These are phyloP conservation scores for Naumovozyma baii DNA, from an alignment of 805 yeast genomes.

Conservation along the genomic window DNA sequence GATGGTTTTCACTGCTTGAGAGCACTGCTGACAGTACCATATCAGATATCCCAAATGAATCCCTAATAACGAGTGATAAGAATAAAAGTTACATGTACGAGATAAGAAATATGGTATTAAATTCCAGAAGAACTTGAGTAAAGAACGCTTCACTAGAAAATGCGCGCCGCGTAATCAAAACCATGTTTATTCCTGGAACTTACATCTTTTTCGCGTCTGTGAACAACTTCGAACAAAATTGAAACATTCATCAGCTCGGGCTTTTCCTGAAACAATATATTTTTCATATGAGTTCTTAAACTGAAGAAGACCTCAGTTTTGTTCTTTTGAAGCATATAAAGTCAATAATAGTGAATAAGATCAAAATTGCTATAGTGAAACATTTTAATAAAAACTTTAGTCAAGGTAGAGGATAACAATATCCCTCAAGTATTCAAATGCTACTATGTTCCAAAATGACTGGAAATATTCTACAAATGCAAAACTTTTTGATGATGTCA, in stretches of 20 bases:
- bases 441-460: slow-evolving; percentile 16
- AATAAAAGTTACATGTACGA: slow-evolving; percentile 26
- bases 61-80: slow-evolving; percentile 12
- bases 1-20: slow-evolving; percentile 23
- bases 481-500: slow-evolving; percentile 20
- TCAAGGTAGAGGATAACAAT: too few species aligned
- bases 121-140: slow-evolving; percentile 20
- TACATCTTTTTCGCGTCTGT: not conserved
- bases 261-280: not conserved
- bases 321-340: too few species aligned
- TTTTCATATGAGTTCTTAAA: too few species aligned
- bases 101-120: slow-evolving; percentile 29
- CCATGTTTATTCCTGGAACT: not conserved
- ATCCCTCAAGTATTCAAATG: not conserved
- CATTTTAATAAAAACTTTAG: too few species aligned
- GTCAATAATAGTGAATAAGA: too few species aligned
- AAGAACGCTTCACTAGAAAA: not conserved
- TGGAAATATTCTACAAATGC: slow-evolving; percentile 22
- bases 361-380: too few species aligned
- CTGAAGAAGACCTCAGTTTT: too few species aligned
- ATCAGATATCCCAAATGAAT: slow-evolving; percentile 6
- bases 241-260: not conserved
- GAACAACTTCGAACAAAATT: not conserved
- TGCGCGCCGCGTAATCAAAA: not conserved
- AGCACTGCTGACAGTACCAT: slow-evolving; percentile 3